A percentile compares a stretch with the other conserved stretches of the same genome.
Evolutionary conservation across 768 basidiomycete species (phyloP).

Genomic region (Hemileccinum rubropunctum): DNA sequence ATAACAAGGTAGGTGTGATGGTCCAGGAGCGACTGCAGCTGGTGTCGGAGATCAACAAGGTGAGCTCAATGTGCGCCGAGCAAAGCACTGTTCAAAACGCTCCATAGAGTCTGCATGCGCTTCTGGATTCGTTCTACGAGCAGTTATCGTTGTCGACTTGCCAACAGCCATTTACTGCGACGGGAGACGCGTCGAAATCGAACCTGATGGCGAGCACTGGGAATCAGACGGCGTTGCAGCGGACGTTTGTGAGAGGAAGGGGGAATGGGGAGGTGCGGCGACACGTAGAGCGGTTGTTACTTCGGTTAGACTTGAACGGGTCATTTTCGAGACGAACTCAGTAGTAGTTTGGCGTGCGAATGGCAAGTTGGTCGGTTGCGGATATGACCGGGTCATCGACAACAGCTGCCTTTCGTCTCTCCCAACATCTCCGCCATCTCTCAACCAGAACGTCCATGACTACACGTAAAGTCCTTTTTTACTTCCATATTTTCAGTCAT

Average conservation of each 20-base stretch:
- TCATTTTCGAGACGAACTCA: constrained; percentile 54
- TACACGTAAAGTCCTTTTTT: constrained; percentile 10
- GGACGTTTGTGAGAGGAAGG: constrained; percentile 51
- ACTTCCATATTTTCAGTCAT: no score
- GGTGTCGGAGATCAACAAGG: constrained; percentile 79
- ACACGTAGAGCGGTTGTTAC: constrained; percentile 77
- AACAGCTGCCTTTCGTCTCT: constrained; percentile 42
- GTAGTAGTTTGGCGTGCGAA: not conserved
- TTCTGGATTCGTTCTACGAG: constrained; percentile 77
- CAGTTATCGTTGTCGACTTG: constrained; percentile 74
- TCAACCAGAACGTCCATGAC: constrained; percentile 44
- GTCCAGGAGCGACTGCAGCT: constrained; percentile 66
- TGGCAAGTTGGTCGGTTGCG: not conserved
- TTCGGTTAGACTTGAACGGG: constrained; percentile 84
- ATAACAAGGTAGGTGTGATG: constrained; percentile 61
- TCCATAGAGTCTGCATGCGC: constrained; percentile 60
- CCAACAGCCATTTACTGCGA: constrained; percentile 62
- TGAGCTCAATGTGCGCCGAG: constrained; percentile 24
- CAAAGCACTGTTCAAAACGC: not conserved
- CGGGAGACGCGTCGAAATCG: constrained; percentile 73
- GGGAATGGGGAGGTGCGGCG: constrained; percentile 67
- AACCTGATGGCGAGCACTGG: constrained; percentile 55
- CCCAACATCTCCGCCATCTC: constrained; percentile 61
- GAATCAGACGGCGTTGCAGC: constrained; percentile 44
- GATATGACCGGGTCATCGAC: constrained; percentile 27